Evolutionary conservation across 2,329 filamentous ascomycete species (phyloP), one percentile per base, ranked within the genome.

Genomic region (Diplodia scrobiculata): DNA sequence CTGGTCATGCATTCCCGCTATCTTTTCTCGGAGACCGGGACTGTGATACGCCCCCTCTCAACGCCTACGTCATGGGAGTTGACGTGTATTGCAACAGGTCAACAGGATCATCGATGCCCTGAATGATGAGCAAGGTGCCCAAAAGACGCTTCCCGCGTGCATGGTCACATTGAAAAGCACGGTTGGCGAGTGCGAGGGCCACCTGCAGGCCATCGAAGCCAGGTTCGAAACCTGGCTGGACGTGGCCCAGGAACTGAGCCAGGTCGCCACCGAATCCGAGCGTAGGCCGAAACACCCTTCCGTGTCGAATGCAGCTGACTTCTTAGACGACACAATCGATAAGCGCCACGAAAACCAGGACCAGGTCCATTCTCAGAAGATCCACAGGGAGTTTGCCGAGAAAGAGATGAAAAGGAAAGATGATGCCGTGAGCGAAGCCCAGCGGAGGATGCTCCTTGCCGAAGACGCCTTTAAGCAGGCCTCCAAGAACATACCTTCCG

Each of bases 51-150:
- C 32, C 27, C 45, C 19, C 14, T 10, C 19, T 55, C 36, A 14
- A 17, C 17, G 6, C 10, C 34, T 38, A 7, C 27, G n/a, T 3
- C 27, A 25, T 32, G 13, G 2, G 9, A 17, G 34, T 34, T 55
- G 52, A 55, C 52, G 11, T 14, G 11, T 32, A 38, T 7, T 14
- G 32, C 19, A 7, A 55, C 25, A 60, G 55, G 55, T 60, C 55
- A 60, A 60, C 41, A 47, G 41, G 41, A 60, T 60, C n/a, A 34
- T 60, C n/a, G 41, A 60, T 48, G 55, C 55, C 6, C 55, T 60
- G 13, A 32, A 48, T 7, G 55, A 60, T 21, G 55, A 60, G 17
- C 2, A 41, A 47, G 47, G 38, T 9, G 55, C 38, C 2, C 13
- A 48, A 21, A 29, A 27, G 27, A 60, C 41, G 6, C 25, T 60